Evolutionary conservation across 768 basidiomycete species (phyloP), one percentile per base, ranked within the genome.

Genomic region (Pisolithus orientalis): DNA sequence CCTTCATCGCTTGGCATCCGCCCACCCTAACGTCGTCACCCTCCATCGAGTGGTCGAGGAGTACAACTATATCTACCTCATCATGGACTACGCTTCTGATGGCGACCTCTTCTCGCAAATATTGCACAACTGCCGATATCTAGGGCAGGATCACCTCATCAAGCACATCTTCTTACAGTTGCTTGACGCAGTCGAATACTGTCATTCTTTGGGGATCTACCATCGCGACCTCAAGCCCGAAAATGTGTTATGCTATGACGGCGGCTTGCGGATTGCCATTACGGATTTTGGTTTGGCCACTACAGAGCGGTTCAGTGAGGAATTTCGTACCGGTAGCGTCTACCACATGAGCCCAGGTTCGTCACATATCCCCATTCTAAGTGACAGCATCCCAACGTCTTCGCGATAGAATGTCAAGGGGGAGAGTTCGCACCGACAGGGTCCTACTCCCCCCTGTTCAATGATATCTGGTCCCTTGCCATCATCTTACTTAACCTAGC

Each of bases 221-320:
- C 95, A 98, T 67, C 89, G 95, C 43, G 95, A 98, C 67, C 74
- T 99, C 64, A 99, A 98, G 75, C 95, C 95, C 5, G 95, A 99
- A 74, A 96, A 91, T 66, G 82, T 96, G 52, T 75, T 97, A 44
- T 94, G 92, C 69, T 87, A 85, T 73, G 78, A 85, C 65, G 70
- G 78, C 57, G 94, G 93, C 45, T 74, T 78, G 57, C 77, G 81
- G 47, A 80, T 96, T 49, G 85, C 90, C 48, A 80, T 98, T 56
- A 94, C 94, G 37, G 95, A 98, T 71, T 98, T 98, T 68, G 95
- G 95, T 24, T 80, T 98, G 6, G 87, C 94, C 2, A 96, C 94
- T 5, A 87, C 87, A 21, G 92, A 95, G 57, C 81, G 80, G 63
- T 74, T 80, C 51, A 93, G 90, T 61, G 80, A 80, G 50, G 94